Percentiles rank a stretch among this genome's conserved stretches.
Evolutionary conservation across 306 rosid species (phyloP).

Genomic region (Vigna hirtella): DNA sequence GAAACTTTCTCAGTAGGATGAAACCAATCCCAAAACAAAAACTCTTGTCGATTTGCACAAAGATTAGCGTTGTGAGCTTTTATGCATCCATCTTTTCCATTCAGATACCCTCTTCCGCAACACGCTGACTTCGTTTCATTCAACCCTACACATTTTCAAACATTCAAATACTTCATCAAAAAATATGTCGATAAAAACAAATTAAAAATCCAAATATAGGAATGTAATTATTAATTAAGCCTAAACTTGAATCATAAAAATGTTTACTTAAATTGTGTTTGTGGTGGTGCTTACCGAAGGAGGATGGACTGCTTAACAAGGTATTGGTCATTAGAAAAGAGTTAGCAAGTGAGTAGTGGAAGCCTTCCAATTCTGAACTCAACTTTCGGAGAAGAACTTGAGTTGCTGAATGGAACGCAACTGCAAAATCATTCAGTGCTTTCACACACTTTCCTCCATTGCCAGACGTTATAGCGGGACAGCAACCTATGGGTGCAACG

Average conservation of each 20-base stretch:
- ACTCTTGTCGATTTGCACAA: slow-evolving; percentile 32
- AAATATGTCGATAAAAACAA: too few species aligned
- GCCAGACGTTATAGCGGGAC: slow-evolving; percentile 39
- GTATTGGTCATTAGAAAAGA: slow-evolving; percentile 38
- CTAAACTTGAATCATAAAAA: neutral
- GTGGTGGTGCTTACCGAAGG: slow-evolving; percentile 41
- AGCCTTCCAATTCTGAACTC: slow-evolving; percentile 44
- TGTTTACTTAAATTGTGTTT: neutral
- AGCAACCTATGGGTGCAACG: slow-evolving; percentile 58
- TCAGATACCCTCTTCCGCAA: slow-evolving; percentile 56
- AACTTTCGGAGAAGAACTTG: slow-evolving; percentile 32
- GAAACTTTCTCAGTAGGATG: slow-evolving; percentile 58
- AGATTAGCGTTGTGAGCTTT: neutral
- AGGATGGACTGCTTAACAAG: neutral
- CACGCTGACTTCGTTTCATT: slow-evolving; percentile 53
- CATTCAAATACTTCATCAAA: too few species aligned
- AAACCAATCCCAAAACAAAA: slow-evolving; percentile 68
- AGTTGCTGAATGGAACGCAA: slow-evolving; percentile 33
- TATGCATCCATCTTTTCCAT: slow-evolving; percentile 45
- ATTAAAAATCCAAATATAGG: too few species aligned
- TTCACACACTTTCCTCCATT: slow-evolving; percentile 40
- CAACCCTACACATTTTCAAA: slow-evolving; percentile 43
- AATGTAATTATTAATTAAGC: too few species aligned
- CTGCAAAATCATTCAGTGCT: slow-evolving; percentile 49
- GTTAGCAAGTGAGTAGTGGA: slow-evolving; percentile 57